Base-by-base conservation (phyloP, 345 rosid species). In the Fremontodendron californicum region DNA sequence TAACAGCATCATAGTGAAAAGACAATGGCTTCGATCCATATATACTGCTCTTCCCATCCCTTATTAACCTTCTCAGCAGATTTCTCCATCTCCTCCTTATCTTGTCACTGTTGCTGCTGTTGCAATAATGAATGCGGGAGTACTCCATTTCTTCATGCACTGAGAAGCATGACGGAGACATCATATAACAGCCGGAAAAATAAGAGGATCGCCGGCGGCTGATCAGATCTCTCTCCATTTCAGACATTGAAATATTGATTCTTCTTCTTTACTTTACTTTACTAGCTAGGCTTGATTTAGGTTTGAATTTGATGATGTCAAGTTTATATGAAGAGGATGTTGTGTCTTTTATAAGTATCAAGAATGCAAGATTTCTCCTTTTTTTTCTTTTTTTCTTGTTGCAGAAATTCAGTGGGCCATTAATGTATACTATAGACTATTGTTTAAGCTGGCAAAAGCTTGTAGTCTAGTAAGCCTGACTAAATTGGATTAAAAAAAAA, bases 1-100 rank as follows among this genome's bases (percentile, higher is more conserved):
- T 93, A 70, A 88, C 86, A 29, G 89, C 93, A 54, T 93, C 98
- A 37, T 90, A 93, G 43, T 85, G 94, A 73, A 90, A 91, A 27
- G 93, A 83, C 63, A 86, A 71, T 9, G 84, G 90, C 43, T 88
- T 90, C 0, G 90, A 82, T 76, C 88, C 85, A 65, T 81, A 79
- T 1, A 79, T 37, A 79, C 73, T 82, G 78, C 65, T 82, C 79
- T 72, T 87, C 39, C 82, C 87, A 23, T 84, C 86, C 25, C 73
- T 83, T 23, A 84, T 84, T 25, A 90, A 29, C 78, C 83, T 85
- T 77, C 86, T 86, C 21, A 91, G 78, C 15, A 91, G 60, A 51
- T 81, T 78, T 69, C 88, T 76, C 89, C 93, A 89, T 73, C 76
- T 84, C 62, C 81, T 45, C 62, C 82, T 40, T 11, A 79, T 69